A percentile compares a stretch with the other conserved stretches of the same genome.
Conservation (phyloP, 176 grass and related monocot genomes). For the Oryza coarctata region DNA sequence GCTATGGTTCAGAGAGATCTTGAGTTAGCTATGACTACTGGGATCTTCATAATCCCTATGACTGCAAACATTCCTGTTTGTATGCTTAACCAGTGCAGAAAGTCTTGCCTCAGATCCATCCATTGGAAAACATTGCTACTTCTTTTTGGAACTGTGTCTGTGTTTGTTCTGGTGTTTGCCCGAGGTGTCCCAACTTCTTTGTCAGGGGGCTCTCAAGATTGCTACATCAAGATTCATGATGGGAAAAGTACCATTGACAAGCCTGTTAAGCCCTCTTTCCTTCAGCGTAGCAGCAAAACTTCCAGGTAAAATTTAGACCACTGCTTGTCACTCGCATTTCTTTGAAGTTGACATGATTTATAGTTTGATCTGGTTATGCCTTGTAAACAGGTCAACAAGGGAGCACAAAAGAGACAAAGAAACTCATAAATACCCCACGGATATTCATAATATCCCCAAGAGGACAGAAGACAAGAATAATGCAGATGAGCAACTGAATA, state of each 20-base stretch:
- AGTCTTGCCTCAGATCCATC: constrained; percentile 47
- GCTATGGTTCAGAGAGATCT: constrained; percentile 80
- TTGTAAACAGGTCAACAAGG: constrained; percentile 49
- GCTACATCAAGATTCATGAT: constrained; percentile 53
- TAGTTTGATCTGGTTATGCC: constrained; percentile 32
- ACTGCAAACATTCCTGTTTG: constrained; percentile 61
- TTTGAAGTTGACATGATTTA: constrained; percentile 24
- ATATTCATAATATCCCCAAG: constrained; percentile 45
- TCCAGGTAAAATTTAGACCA: constrained; percentile 61
- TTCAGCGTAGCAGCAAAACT: constrained; percentile 54
- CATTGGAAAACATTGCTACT: constrained; percentile 59
- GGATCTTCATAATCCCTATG: constrained; percentile 87
- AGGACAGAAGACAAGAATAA: constrained; percentile 36
- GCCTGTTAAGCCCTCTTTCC: constrained; percentile 51
- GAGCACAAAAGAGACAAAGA: constrained; percentile 59
- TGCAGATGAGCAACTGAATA: constrained; percentile 43
- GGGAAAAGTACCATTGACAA: constrained; percentile 35
- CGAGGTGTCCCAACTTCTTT: constrained; percentile 39
- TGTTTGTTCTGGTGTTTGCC: constrained; percentile 60
- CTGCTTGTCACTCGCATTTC: neutral
- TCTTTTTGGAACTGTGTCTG: constrained; percentile 43
- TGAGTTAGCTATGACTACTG: constrained; percentile 71
- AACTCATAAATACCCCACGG: constrained; percentile 39
- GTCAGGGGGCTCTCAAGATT: constrained; percentile 37
- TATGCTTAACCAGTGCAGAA: constrained; percentile 76